Base-by-base conservation (phyloP, 2,329 filamentous ascomycete species). In the Fusarium anguioides region DNA sequence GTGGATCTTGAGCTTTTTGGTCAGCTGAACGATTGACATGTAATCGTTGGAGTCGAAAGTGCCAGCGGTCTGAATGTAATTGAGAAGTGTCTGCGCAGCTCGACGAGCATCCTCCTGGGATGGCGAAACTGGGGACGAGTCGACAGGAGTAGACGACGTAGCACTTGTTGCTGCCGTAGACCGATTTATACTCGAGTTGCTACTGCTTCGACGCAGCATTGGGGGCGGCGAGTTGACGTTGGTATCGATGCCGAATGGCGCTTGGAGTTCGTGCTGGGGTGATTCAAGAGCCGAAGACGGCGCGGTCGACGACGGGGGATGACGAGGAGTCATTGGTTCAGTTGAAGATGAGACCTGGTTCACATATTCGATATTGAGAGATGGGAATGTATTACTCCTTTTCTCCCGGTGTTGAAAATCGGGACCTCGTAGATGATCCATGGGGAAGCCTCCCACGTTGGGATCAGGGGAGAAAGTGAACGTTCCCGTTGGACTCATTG, bases 21-120 rank as follows among this genome's bases (percentile, higher is more conserved):
- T 95, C 66, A 97, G 81, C 75, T 93, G 93, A 18, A 93, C 84
- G 45, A 97, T 89, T 5, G 89, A 87, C 66, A 92, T 78, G 75
- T 91, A 94, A 66, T 97, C 94, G 71, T 87, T 86, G 44, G 93
- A 87, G 73, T 96, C 92, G 17, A 92, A 87, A 29, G 93, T 80
- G 14, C 89, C 87, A 69, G 91, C 87, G 61, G 89, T 89, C 71
- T 93, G 87, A 76, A 97, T 91, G 75, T 95, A 97, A 61, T 81
- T 90, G 76, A 97, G 86, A 20, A 97, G 87, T 4, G 94, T 89
- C 72, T 95, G 90, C 6, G 96, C 85, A 3, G 94, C 95, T 49
- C 88, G 86, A 36, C 92, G 87, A 6, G 94, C 94, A 76, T 98
- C 94, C 71, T 97, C 94, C 69, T 94, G 91, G 0, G 90, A 93